Conservation (phyloP, 768 basidiomycete genomes). For the Tricholoma terreum region DNA sequence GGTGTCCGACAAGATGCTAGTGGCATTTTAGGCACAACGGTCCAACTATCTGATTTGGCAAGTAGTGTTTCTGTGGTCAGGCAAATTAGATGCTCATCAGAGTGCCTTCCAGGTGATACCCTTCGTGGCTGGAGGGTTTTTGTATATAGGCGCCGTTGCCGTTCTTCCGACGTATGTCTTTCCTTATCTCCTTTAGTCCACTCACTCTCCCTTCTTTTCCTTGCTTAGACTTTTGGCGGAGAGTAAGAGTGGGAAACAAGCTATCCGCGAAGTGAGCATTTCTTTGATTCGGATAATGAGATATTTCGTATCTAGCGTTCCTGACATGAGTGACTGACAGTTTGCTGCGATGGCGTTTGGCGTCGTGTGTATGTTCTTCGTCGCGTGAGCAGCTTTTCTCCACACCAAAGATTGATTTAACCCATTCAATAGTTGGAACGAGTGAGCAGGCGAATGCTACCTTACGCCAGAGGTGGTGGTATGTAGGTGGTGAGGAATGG, state of each 20-base stretch:
- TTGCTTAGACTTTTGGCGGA: slow-evolving; percentile 66
- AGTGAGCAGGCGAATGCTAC: slow-evolving; percentile 34
- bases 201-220: slow-evolving; percentile 1
- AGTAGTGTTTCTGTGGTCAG: slow-evolving; percentile 28
- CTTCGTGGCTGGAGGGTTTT: slow-evolving; percentile 87
- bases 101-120: slow-evolving; percentile 66
- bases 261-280: slow-evolving; percentile 77
- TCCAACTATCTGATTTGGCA: slow-evolving; percentile 76
- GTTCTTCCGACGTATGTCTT: slow-evolving; percentile 81
- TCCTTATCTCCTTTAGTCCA: slow-evolving; percentile 1
- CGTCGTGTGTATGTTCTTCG: slow-evolving; percentile 87
- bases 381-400: slow-evolving; percentile 63
- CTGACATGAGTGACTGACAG: slow-evolving; percentile 38
- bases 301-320: slow-evolving; percentile 3
- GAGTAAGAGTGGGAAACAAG: slow-evolving; percentile 84
- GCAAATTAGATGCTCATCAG: slow-evolving; percentile 5
- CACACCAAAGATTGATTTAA: neutral
- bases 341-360: slow-evolving; percentile 91
- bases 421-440: slow-evolving; percentile 61
- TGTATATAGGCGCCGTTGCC: slow-evolving; percentile 92
- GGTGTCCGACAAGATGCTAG: slow-evolving; percentile 72
- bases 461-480: neutral
- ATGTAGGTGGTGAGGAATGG: too few species aligned
- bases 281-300: slow-evolving; percentile 4
- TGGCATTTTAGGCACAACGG: slow-evolving; percentile 83